Evolutionary conservation across 257 asterid species (phyloP), one percentile per base, ranked within the genome.

Genomic region (Solanum pimpinellifolium): DNA sequence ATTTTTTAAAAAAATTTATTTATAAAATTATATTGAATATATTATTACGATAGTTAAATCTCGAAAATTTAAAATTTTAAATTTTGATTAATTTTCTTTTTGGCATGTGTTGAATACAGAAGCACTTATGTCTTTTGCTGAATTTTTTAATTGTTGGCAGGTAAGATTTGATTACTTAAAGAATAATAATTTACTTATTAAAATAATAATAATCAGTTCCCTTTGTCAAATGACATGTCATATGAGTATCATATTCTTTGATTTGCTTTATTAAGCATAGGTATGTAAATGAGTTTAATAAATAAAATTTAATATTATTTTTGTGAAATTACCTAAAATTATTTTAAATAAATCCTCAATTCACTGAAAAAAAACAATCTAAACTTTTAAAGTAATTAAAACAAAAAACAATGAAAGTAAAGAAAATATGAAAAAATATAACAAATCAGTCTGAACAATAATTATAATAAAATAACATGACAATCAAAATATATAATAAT

Each of bases 1-100:
- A 56, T 18, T 18, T 56, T 25, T 25, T 25, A 25, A 25, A 25
- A 25, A 25, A 25, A 1, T 25, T 25, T 25, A 56, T 18, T 56
- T 56, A 18, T 56, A 7, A 7, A 56, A 56, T 18, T 56, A 56
- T 18, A 18, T 0, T 7, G 0, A 56, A 8, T 56, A 52, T 56
- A 4, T 18, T 18, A 56, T 18, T 56, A 1, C 1, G 3, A 4
- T 18, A 0, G 4, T 7, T 0, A 2, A 1, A 2, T 56, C 4
- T 18, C 7, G 1, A 56, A 56, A 56, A 56, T 56, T 56, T 18
- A 23, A 52, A 52, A 6, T 16, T 52, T 4, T 2, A 52, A 52
- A 9, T 52, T 52, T 16, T 52, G 62, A 52, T 52, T 16, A 4
- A 4, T 47, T 4, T 49, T 47, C 0, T 15, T 49, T 52, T 52